These are phyloP conservation scores for Circinella minor DNA, from an alignment of 371 early-diverging fungal species.

Conservation along the genomic window DNA sequence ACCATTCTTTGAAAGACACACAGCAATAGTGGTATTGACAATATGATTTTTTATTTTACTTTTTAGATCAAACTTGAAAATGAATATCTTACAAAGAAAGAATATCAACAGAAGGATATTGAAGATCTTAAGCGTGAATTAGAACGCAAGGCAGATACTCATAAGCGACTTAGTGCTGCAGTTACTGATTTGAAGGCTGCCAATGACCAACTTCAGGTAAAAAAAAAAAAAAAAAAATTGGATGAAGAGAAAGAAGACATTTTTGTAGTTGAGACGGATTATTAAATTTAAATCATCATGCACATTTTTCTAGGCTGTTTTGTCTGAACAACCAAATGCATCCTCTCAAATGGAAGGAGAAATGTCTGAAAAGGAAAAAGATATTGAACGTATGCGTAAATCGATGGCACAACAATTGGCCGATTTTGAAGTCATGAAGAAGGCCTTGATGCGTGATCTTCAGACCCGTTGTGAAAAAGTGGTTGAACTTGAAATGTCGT, in stretches of 20 bases:
- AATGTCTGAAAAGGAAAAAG: conserved; percentile 76
- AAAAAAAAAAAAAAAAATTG: background rate
- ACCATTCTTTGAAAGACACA: no score
- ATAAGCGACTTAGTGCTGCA: conserved; percentile 61
- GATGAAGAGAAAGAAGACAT: no score
- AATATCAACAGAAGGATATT: conserved; percentile 80
- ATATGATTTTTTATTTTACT: background rate
- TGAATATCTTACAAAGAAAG: conserved; percentile 77
- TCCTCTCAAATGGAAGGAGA: conserved; percentile 17
- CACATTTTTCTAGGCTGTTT: conserved; percentile 19
- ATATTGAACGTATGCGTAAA: conserved; percentile 86
- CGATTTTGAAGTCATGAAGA: conserved; percentile 97
- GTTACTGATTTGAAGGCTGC: conserved; percentile 66
- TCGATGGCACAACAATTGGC: conserved; percentile 87
- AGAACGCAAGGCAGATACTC: conserved; percentile 73
- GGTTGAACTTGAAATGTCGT: conserved; percentile 90
- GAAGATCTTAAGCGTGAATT: conserved; percentile 69
- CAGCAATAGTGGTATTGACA: no score
- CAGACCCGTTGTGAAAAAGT: conserved; percentile 94
- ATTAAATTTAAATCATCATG: no score
- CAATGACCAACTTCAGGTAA: conserved; percentile 73
- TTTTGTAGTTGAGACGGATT: no score
- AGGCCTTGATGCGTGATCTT: conserved; percentile 93
- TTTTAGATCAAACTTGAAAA: conserved; percentile 77
- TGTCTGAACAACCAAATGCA: conserved; percentile 37